These are phyloP conservation scores for Hygrophila difformis DNA, from an alignment of 257 asterid species.

Conservation along the genomic window DNA sequence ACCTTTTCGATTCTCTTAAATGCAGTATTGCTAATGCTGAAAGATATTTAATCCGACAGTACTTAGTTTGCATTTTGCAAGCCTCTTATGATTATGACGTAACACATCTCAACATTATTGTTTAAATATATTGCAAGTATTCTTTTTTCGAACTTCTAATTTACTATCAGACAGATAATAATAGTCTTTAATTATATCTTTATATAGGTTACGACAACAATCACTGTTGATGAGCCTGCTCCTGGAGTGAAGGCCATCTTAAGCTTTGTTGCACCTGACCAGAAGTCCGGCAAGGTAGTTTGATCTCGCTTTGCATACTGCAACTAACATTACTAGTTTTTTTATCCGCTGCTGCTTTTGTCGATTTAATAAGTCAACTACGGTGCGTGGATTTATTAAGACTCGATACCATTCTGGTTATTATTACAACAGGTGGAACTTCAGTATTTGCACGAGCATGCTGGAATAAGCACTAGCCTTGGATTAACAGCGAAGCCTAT, in stretches of 20 bases:
- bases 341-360: too few relatives aligned
- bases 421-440: slow-evolving; percentile 64
- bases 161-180: background rate
- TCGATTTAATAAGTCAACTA: too few relatives aligned
- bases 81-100: too few relatives aligned
- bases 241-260: slow-evolving; percentile 92
- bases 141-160: background rate
- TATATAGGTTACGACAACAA: slow-evolving; percentile 61
- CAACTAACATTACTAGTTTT: too few relatives aligned
- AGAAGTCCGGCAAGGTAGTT: slow-evolving; percentile 85
- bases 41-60: too few relatives aligned
- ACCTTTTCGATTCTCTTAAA: slow-evolving; percentile 5
- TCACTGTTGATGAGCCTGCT: slow-evolving; percentile 79
- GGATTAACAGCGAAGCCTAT: slow-evolving; percentile 81
- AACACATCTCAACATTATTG: too few relatives aligned
- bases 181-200: background rate
- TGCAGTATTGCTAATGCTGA: too few relatives aligned
- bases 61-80: too few relatives aligned
- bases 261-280: slow-evolving; percentile 79
- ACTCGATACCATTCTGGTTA: background rate
- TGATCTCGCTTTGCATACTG: too few relatives aligned
- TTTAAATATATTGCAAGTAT: background rate
- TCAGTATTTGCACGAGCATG: slow-evolving; percentile 84
- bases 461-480: slow-evolving; percentile 87
- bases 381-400: too few relatives aligned